A percentile compares a stretch with the other conserved stretches of the same genome.
phyloP scores from a whole-genome alignment of 75 land plant genomes.

The Selaginella moellendorffii region DNA sequence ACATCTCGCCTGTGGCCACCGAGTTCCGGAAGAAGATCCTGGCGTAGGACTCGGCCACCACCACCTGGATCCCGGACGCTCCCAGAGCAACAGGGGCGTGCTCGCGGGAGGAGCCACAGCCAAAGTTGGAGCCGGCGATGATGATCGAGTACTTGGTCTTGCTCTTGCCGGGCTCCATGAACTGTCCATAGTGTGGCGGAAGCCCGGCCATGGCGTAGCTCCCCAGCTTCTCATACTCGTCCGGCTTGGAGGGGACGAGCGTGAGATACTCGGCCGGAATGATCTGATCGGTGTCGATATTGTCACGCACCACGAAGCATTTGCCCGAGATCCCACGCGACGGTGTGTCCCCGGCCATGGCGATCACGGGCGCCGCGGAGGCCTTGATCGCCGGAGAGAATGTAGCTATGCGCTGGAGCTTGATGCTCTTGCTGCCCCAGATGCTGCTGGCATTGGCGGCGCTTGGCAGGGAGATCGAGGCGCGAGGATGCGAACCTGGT shows the following conservation, averaged over 20 bases:
- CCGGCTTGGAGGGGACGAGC: constrained; percentile 87
- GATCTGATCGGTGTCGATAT: constrained; percentile 98
- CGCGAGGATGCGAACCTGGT: constrained; percentile 2
- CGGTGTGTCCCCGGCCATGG: too few species aligned
- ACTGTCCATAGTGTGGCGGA: constrained; percentile 35
- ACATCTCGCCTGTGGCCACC: constrained; percentile 88
- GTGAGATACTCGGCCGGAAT: constrained; percentile 94
- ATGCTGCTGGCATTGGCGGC: not conserved
- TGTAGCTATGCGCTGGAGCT: too few species aligned
- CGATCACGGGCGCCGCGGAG: too few species aligned
- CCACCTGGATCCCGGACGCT: constrained; percentile 64
- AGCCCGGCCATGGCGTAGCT: constrained; percentile 70
- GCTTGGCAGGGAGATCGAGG: not conserved
- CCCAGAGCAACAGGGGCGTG: constrained; percentile 98
- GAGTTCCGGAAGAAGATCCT: constrained; percentile 90
- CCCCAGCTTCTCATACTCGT: constrained; percentile 88
- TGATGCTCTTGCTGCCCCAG: too few species aligned
- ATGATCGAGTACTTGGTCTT: constrained; percentile 47
- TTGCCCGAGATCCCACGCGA: constrained; percentile 66
- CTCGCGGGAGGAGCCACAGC: constrained; percentile 91
- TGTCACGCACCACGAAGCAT: constrained; percentile 80
- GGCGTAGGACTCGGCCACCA: constrained; percentile 89
- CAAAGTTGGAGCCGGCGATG: constrained; percentile 83
- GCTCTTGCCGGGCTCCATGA: constrained; percentile 38
- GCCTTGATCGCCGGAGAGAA: too few species aligned